Evolutionary conservation across 148 eudicot species (phyloP).

Genomic region (Arctostaphylos glauca): DNA sequence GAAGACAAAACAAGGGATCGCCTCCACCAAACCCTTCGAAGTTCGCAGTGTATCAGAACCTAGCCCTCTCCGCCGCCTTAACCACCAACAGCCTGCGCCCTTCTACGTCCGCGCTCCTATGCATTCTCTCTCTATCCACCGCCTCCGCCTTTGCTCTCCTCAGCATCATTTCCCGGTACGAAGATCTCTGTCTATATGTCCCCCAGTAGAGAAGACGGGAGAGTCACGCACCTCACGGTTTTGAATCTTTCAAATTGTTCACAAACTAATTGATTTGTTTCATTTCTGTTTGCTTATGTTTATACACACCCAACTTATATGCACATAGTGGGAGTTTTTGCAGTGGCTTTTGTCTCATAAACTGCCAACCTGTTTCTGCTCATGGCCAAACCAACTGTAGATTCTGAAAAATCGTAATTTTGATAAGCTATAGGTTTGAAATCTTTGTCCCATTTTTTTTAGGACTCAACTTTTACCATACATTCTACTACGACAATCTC

Average conservation of each 20-base stretch:
- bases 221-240: too few species aligned
- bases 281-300: not conserved
- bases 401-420: not conserved
- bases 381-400: not conserved
- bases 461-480: not conserved
- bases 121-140: slow-evolving; percentile 51
- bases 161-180: slow-evolving; percentile 42
- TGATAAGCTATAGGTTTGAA: not conserved
- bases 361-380: not conserved
- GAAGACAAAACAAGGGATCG: slow-evolving; percentile 16
- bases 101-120: slow-evolving; percentile 43
- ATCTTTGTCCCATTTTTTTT: not conserved
- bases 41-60: slow-evolving; percentile 73
- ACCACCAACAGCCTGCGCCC: slow-evolving; percentile 78
- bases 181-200: not conserved
- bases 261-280: not conserved
- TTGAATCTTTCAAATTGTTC: too few species aligned
- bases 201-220: too few species aligned
- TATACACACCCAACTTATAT: not conserved
- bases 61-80: slow-evolving; percentile 73
- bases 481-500: not conserved
- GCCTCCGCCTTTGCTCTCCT: slow-evolving; percentile 54
- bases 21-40: slow-evolving; percentile 39
- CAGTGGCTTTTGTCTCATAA: not conserved
- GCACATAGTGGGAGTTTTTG: not conserved